Percentiles rank a stretch among this genome's conserved stretches.
phyloP scores from a whole-genome alignment of 192 early-diverging fungal species.

The Radiomyces spectabilis region DNA sequence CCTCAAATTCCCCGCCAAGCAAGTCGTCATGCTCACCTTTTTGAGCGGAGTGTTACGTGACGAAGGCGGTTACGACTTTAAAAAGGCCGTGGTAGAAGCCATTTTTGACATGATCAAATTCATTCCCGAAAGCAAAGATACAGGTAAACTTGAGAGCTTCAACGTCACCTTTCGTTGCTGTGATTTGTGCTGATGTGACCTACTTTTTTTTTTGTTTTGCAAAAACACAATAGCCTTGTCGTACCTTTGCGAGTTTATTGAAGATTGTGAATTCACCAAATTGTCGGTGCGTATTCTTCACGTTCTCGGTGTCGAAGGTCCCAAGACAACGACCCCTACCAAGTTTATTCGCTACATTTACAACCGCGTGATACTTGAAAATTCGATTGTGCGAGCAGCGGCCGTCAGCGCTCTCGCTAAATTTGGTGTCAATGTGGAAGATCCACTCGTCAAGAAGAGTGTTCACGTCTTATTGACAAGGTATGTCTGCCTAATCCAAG shows the following conservation, averaged over 20 bases:
- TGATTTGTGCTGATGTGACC: no score
- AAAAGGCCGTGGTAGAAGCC: constrained; percentile 93
- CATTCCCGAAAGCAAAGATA: constrained; percentile 91
- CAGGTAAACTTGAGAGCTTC: no score
- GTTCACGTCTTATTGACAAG: constrained; percentile 78
- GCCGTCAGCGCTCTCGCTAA: constrained; percentile 93
- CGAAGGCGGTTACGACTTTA: constrained; percentile 97
- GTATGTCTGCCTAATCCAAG: constrained; percentile 19
- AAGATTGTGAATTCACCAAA: constrained; percentile 99
- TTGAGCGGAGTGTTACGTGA: constrained; percentile 88
- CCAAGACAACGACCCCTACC: constrained; percentile 81
- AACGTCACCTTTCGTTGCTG: no score
- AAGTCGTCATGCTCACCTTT: constrained; percentile 88
- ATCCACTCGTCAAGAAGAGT: constrained; percentile 58
- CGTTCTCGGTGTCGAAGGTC: constrained; percentile 90
- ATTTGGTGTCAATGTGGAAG: constrained; percentile 82
- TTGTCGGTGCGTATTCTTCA: constrained; percentile 96
- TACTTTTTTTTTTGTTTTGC: constrained; percentile 1
- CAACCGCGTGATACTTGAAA: constrained; percentile 97
- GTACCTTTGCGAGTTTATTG: constrained; percentile 98
- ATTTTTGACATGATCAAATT: constrained; percentile 93
- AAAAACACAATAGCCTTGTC: constrained; percentile 78
- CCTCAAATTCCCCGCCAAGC: constrained; percentile 95
- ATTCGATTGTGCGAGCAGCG: constrained; percentile 90
- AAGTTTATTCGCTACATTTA: constrained; percentile 99